Base-by-base conservation (phyloP, 176 grass and related monocot species). In the Saccharum officinarum region DNA sequence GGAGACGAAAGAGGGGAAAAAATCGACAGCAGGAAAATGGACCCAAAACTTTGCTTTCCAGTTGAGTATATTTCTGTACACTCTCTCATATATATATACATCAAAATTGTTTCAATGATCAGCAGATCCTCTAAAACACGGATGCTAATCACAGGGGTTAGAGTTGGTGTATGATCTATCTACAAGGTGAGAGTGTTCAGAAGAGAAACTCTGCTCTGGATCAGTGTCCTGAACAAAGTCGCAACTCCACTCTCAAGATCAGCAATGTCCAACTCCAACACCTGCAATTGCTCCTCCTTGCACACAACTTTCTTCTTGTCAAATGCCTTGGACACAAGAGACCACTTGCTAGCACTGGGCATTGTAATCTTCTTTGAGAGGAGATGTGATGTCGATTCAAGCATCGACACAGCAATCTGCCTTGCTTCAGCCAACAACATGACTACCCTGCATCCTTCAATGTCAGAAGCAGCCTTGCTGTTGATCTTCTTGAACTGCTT, bases 161-260 rank as follows among this genome's bases (percentile, higher is more conserved):
- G 57, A 83, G 40, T 65, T 71, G 15, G 11, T 83, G 0, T 31
- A 15, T 62, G 17, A 74, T 74, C 67, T 31, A 22, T 92, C 73
- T 75, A 87, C 57, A 62, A 85, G 45, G 64, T 84, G 18, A 82
- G 70, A 41, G 68, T 78, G 31, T 92, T 89, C 22, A 86, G 66
- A 30, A 89, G 37, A 44, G 83, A 76, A n/a, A 86, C 87, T 69
- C 61, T 76, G 44, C 30, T 62, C 54, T 80, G 80, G 75, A 72
- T 80, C 61, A 86, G 31, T 47, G 20, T 88, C 69, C 62, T 83
- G 80, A 83, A 92, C 73, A 83, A 46, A 77, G 39, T 80, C 7
- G 67, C 75, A 25, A 80, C 44, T 86, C 69, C 54, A 22, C 26
- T 44, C 52, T 83, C 80, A 10, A 83, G 67, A 75, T 66, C 52